Conservation (phyloP, 495 filamentous ascomycete species). For the Penicillium bovifimosum region DNA sequence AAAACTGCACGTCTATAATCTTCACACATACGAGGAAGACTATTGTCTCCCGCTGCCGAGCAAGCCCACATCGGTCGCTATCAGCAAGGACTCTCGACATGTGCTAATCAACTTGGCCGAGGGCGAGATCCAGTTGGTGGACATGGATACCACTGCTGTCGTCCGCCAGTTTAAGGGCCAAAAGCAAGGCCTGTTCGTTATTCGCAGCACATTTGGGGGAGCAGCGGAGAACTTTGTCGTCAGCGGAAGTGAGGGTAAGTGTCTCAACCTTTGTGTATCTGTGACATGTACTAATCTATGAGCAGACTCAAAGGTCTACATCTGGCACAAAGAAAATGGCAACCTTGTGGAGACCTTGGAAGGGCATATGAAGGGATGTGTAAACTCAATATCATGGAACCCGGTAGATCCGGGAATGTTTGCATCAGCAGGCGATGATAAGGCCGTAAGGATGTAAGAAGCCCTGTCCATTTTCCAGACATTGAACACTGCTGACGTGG, state of each 20-base stretch:
- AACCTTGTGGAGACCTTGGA: conserved; percentile 67
- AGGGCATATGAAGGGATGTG: conserved; percentile 67
- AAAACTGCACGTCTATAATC: conserved; percentile 77
- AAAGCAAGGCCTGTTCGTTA: conserved; percentile 64
- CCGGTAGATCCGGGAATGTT: conserved; percentile 78
- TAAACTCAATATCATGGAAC: conserved; percentile 92
- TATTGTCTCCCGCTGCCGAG: conserved; percentile 63
- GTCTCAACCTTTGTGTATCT: neutral
- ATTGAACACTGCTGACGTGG: conserved; percentile 15
- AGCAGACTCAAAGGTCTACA: conserved; percentile 69
- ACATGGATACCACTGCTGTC: conserved; percentile 67
- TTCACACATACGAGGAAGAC: conserved; percentile 63
- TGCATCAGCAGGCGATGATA: conserved; percentile 87
- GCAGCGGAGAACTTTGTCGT: conserved; percentile 86
- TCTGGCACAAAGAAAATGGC: conserved; percentile 86
- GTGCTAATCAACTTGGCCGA: conserved; percentile 79
- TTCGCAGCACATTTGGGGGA: conserved; percentile 79
- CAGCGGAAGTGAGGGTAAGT: conserved; percentile 82
- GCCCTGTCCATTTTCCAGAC: neutral
- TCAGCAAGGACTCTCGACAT: conserved; percentile 71
- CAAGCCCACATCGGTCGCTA: conserved; percentile 68
- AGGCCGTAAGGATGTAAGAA: conserved; percentile 76
- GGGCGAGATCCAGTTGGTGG: conserved; percentile 67
- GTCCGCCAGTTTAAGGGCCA: conserved; percentile 70
- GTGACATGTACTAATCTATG: conserved; percentile 14